Evolutionary conservation across 225 moss, liverwort and hornwort genomes (phyloP).

Genomic region (Asterella californica): DNA sequence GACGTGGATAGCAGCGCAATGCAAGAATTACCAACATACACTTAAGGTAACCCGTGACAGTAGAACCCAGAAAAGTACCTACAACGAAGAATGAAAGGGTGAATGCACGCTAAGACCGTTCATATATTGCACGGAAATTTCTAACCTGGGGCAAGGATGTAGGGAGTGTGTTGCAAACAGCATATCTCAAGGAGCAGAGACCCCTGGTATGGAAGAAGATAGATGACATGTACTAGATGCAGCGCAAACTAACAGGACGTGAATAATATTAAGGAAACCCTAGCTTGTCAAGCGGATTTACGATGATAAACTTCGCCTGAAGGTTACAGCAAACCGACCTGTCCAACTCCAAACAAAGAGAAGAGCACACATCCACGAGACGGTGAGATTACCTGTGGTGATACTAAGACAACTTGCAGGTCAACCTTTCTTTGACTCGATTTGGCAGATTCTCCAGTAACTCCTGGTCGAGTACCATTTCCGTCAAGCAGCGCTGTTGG

Average conservation of each 20-base stretch:
- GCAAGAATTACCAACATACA: no score
- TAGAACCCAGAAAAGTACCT: no score
- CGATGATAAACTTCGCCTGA: neutral
- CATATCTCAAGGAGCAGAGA: no score
- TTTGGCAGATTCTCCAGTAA: constrained; percentile 51
- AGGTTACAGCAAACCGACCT: neutral
- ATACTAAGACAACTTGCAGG: constrained; percentile 93
- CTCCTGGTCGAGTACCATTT: constrained; percentile 38
- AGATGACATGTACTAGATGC: neutral
- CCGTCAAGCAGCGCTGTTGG: constrained; percentile 48
- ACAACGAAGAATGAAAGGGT: no score
- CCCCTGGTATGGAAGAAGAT: neutral
- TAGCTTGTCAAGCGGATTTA: neutral
- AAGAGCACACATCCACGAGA: neutral
- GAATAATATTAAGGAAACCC: neutral
- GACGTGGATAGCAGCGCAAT: no score
- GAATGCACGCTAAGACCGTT: no score
- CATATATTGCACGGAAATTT: no score
- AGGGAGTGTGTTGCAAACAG: no score
- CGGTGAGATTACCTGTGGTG: constrained; percentile 63
- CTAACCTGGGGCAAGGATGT: no score
- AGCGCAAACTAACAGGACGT: no score
- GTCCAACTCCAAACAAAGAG: neutral
- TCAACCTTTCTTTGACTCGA: constrained; percentile 51
- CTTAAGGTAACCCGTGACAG: no score